These are phyloP conservation scores for Cicer judaicum DNA, from an alignment of 306 rosid genomes.

Conservation along the genomic window DNA sequence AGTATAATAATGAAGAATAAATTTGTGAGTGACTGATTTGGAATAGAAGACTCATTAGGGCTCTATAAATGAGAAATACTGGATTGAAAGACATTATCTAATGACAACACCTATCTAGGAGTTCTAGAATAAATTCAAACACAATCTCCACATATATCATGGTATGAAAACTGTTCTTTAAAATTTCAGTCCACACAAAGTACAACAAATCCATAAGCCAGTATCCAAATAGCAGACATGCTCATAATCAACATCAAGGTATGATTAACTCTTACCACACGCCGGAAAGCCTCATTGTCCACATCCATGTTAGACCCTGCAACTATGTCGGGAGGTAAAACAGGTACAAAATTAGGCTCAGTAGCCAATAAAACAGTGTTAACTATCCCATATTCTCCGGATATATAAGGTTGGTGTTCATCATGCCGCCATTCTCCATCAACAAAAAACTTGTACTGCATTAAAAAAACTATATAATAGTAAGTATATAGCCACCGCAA, in stretches of 20 bases:
- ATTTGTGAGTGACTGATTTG: background rate
- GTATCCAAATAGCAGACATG: slow-evolving; percentile 1
- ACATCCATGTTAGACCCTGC: slow-evolving; percentile 93
- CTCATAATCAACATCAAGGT: slow-evolving; percentile 17
- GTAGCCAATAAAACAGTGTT: slow-evolving; percentile 78
- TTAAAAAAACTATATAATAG: slow-evolving; percentile 35
- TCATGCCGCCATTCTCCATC: slow-evolving; percentile 98
- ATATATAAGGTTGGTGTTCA: slow-evolving; percentile 71
- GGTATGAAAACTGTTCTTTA: slow-evolving; percentile 6
- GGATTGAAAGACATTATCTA: slow-evolving; percentile 28
- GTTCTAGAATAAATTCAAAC: slow-evolving; percentile 6
- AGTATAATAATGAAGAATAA: slow-evolving; percentile 5
- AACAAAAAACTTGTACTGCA: slow-evolving; percentile 97
- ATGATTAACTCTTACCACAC: slow-evolving; percentile 64
- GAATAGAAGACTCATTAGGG: slow-evolving; percentile 13
- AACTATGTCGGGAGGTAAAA: slow-evolving; percentile 57
- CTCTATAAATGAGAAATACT: slow-evolving; percentile 8
- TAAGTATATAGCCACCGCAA: slow-evolving; percentile 40
- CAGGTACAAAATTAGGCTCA: slow-evolving; percentile 66
- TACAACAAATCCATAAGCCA: slow-evolving; percentile 29
- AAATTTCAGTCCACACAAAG: slow-evolving; percentile 37
- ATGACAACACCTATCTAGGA: slow-evolving; percentile 8
- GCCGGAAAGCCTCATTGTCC: slow-evolving; percentile 78
- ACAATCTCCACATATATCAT: slow-evolving; percentile 14
- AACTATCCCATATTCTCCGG: slow-evolving; percentile 83